A percentile compares a stretch with the other conserved stretches of the same genome.
Evolutionary conservation across 2,329 filamentous ascomycete species (phyloP).

Genomic region (Alternaria sp.): DNA sequence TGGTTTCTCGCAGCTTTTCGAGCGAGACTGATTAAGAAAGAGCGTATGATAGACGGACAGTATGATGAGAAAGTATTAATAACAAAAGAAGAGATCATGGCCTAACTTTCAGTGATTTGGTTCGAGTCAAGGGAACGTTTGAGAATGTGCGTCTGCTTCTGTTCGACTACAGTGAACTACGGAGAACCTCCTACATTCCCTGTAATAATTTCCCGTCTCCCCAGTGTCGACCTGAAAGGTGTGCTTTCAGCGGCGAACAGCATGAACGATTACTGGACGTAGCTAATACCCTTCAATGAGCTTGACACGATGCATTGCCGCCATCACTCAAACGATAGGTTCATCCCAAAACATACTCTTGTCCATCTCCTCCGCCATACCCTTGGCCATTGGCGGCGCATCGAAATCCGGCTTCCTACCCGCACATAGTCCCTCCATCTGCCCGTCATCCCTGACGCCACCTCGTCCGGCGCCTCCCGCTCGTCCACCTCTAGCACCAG

Average conservation of each 20-base stretch:
- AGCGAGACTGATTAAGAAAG: no score
- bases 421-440: slow-evolving; percentile 24
- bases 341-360: slow-evolving; percentile 43
- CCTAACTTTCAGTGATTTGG: no score
- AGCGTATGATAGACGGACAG: no score
- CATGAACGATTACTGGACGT: background rate
- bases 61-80: no score
- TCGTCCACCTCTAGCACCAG: slow-evolving; percentile 7
- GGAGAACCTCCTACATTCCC: background rate
- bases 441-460: background rate
- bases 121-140: no score
- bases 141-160: no score
- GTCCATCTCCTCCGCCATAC: slow-evolving; percentile 39
- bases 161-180: no score
- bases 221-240: background rate
- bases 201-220: background rate
- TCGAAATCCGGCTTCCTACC: slow-evolving; percentile 30
- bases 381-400: slow-evolving; percentile 40
- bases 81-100: no score
- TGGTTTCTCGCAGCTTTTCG: no score
- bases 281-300: no score
- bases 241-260: background rate
- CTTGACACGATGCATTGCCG: background rate
- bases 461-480: slow-evolving; percentile 14
- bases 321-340: slow-evolving; percentile 27